Conservation (phyloP, 2,329 filamentous ascomycete species). For the Ilyonectria mors-panacis region DNA sequence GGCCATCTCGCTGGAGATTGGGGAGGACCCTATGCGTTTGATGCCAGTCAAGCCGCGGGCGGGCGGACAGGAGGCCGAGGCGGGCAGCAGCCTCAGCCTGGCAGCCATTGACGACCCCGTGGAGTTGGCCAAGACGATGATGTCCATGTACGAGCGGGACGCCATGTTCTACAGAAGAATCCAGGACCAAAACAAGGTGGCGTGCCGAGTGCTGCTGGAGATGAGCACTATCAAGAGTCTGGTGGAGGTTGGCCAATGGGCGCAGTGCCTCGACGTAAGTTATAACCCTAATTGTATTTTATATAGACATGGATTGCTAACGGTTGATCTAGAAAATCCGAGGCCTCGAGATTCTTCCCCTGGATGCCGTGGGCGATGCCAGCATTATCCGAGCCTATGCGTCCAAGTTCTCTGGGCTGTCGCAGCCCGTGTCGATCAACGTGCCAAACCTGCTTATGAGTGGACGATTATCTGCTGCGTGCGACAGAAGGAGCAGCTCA, state of each 20-base stretch:
- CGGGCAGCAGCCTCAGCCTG: constrained; percentile 72
- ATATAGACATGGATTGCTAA: constrained; percentile 33
- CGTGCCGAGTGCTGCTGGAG: constrained; percentile 70
- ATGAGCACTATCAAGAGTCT: constrained; percentile 74
- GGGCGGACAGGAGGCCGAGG: constrained; percentile 57
- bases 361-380: constrained; percentile 82
- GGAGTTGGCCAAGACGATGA: constrained; percentile 73
- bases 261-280: constrained; percentile 72
- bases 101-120: constrained; percentile 73
- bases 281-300: neutral
- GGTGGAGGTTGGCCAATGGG: constrained; percentile 70
- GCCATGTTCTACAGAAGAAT: constrained; percentile 73
- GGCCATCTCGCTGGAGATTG: constrained; percentile 87
- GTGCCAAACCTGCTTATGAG: constrained; percentile 91
- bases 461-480: constrained; percentile 94
- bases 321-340: constrained; percentile 75
- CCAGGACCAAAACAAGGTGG: constrained; percentile 69
- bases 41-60: constrained; percentile 84
- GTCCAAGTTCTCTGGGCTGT: constrained; percentile 83
- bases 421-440: constrained; percentile 87
- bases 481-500: constrained; percentile 80
- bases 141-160: constrained; percentile 74
- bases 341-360: constrained; percentile 82
- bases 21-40: constrained; percentile 83
- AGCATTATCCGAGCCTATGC: constrained; percentile 84